A percentile compares a stretch with the other conserved stretches of the same genome.
These are phyloP conservation scores for Diaporthe batatas DNA, from an alignment of 2,329 filamentous ascomycete species.

Conservation along the genomic window DNA sequence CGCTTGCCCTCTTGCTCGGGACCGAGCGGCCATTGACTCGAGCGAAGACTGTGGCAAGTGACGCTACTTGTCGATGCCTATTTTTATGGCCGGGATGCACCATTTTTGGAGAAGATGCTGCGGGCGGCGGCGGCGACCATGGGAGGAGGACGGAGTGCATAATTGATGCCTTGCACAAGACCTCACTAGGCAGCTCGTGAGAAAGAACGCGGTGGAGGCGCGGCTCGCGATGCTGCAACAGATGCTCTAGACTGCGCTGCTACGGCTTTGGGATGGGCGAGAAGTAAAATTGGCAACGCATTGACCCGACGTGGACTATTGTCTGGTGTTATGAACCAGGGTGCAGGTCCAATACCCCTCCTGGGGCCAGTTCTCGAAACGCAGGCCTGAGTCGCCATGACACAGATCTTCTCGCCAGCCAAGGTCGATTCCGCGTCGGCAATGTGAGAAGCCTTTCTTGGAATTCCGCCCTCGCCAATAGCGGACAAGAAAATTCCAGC, in stretches of 20 bases:
- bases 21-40: conserved; percentile 5
- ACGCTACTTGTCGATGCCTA: background rate
- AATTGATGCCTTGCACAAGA: background rate
- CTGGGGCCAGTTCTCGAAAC: conserved; percentile 8
- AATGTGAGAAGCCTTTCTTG: conserved; percentile 29
- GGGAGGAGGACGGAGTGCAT: background rate
- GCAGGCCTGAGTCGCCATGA: conserved; percentile 27
- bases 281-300: conserved; percentile 18
- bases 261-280: background rate
- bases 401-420: conserved; percentile 31
- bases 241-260: background rate
- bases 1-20: too few species aligned
- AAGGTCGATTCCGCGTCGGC: conserved; percentile 28
- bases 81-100: background rate
- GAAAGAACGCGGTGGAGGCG: background rate
- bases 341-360: background rate
- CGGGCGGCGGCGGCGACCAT: background rate
- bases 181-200: background rate
- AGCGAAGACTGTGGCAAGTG: background rate
- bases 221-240: background rate
- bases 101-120: background rate
- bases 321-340: conserved; percentile 8
- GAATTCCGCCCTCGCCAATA: conserved; percentile 15
- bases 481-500: background rate
- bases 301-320: conserved; percentile 20